phyloP scores from a whole-genome alignment of 352 stramenopile genomes.

The Globisporangium radiosum region DNA sequence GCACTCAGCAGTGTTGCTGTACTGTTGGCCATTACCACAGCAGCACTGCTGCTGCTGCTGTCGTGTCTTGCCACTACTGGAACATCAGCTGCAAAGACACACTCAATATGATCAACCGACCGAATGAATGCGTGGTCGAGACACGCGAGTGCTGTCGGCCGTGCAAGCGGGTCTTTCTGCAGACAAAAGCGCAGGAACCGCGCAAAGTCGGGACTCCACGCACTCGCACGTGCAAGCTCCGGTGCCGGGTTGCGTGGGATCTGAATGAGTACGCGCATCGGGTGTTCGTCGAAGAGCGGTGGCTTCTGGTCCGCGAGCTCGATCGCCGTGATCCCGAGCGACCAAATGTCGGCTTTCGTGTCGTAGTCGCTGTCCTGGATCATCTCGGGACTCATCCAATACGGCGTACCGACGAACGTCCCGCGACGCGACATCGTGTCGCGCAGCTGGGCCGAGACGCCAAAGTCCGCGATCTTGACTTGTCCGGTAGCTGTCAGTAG shows the following conservation, averaged over 20 bases:
- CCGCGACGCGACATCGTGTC: constrained; percentile 48
- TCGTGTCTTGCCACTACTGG: not conserved
- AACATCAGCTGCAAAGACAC: constrained; percentile 19
- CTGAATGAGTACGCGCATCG: constrained; percentile 77
- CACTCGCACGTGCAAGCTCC: constrained; percentile 53
- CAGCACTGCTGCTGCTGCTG: constrained; percentile 2
- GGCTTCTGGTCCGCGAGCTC: constrained; percentile 90
- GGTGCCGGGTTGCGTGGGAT: constrained; percentile 80
- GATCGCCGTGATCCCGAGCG: constrained; percentile 87
- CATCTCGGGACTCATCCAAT: constrained; percentile 94
- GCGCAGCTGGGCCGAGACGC: constrained; percentile 61
- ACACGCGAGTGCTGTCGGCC: constrained; percentile 83
- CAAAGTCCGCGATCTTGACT: constrained; percentile 95
- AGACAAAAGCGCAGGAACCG: constrained; percentile 86
- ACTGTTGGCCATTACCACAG: too few relatives aligned
- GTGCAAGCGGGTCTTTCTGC: constrained; percentile 55
- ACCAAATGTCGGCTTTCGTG: constrained; percentile 89
- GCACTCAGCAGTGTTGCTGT: too few relatives aligned
- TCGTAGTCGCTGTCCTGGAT: constrained; percentile 91
- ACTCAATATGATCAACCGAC: constrained; percentile 28
- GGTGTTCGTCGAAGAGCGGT: constrained; percentile 87
- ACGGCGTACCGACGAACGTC: constrained; percentile 89
- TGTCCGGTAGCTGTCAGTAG: constrained; percentile 88
- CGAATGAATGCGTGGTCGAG: constrained; percentile 88
- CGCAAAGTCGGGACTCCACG: constrained; percentile 75